A percentile compares a stretch with the other conserved stretches of the same genome.
phyloP scores from a whole-genome alignment of 768 basidiomycete genomes.

The Nevesoporus exiguus region DNA sequence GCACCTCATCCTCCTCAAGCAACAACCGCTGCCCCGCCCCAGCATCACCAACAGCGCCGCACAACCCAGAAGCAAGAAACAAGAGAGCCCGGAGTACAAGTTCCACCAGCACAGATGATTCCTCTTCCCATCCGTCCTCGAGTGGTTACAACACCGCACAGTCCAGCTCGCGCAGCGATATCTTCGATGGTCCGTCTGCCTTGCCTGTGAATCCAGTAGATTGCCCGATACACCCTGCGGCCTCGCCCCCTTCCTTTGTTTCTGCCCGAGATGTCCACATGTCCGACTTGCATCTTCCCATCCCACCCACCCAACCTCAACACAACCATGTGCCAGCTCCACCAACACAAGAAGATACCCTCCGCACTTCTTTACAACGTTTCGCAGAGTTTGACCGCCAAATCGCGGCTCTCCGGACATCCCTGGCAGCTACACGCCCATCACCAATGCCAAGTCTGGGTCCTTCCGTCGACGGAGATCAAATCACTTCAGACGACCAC shows the following conservation, averaged over 20 bases:
- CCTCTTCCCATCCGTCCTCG: slow-evolving; percentile 34
- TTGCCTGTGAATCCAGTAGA: slow-evolving; percentile 10
- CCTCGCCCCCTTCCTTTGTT: slow-evolving; percentile 37
- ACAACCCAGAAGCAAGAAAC: slow-evolving; percentile 47
- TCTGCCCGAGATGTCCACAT: slow-evolving; percentile 49
- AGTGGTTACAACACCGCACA: slow-evolving; percentile 35
- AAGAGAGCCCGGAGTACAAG: slow-evolving; percentile 58
- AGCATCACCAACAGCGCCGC: slow-evolving; percentile 16
- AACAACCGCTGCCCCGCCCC: slow-evolving; percentile 11
- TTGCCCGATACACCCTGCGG: slow-evolving; percentile 20
- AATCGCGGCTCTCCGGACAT: slow-evolving; percentile 46
- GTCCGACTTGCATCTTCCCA: slow-evolving; percentile 36
- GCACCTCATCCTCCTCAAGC: slow-evolving; percentile 23
- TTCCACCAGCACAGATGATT: slow-evolving; percentile 38
- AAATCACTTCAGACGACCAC: slow-evolving; percentile 10
- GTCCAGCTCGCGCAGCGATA: slow-evolving; percentile 34
- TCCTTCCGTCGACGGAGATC: slow-evolving; percentile 19
- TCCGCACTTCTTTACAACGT: slow-evolving; percentile 46
- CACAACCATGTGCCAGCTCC: slow-evolving; percentile 12
- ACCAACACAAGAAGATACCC: slow-evolving; percentile 33
- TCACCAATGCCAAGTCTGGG: slow-evolving; percentile 26
- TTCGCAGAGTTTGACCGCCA: slow-evolving; percentile 54
- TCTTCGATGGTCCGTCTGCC: slow-evolving; percentile 21
- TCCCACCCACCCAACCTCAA: slow-evolving; percentile 17
- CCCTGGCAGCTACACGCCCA: slow-evolving; percentile 30